Conservation (phyloP, 176 grass and related monocot genomes). For the Guadua angustifolia region DNA sequence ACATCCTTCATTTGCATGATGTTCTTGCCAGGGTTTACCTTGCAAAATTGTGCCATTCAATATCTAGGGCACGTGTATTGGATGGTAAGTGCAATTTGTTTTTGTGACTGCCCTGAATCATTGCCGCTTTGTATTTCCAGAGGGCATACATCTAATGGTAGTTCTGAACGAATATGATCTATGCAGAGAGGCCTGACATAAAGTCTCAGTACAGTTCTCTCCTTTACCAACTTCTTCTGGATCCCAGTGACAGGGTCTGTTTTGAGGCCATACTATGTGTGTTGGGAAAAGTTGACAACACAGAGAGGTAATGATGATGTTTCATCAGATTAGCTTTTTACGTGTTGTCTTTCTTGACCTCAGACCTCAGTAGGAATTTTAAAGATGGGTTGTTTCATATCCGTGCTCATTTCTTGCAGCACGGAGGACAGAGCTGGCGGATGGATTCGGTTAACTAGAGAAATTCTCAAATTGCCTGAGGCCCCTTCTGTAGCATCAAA, state of each 20-base stretch:
- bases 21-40: constrained; percentile 97
- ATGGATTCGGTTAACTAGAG: constrained; percentile 96
- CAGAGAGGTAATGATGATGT: constrained; percentile 69
- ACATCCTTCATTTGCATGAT: constrained; percentile 99
- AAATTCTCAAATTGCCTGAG: constrained; percentile 98
- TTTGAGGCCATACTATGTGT: constrained; percentile 99
- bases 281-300: constrained; percentile 91
- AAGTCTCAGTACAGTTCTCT: constrained; percentile 91
- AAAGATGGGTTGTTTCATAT: constrained; percentile 10
- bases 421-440: constrained; percentile 94
- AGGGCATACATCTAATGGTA: constrained; percentile 32
- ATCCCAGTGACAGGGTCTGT: constrained; percentile 98
- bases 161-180: constrained; percentile 52
- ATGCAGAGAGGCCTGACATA: constrained; percentile 91
- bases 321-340: constrained; percentile 19
- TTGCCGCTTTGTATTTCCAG: constrained; percentile 20
- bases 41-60: constrained; percentile 86
- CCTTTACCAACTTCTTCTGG: constrained; percentile 97
- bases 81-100: constrained; percentile 67
- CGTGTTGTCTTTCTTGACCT: constrained; percentile 6
- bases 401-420: constrained; percentile 51
- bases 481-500: constrained; percentile 95
- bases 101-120: constrained; percentile 34
- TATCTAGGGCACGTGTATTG: constrained; percentile 88
- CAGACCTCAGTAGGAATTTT: constrained; percentile 11